Evolutionary conservation across 2,329 filamentous ascomycete species (phyloP).

Genomic region (Trichoderma hamatum): DNA sequence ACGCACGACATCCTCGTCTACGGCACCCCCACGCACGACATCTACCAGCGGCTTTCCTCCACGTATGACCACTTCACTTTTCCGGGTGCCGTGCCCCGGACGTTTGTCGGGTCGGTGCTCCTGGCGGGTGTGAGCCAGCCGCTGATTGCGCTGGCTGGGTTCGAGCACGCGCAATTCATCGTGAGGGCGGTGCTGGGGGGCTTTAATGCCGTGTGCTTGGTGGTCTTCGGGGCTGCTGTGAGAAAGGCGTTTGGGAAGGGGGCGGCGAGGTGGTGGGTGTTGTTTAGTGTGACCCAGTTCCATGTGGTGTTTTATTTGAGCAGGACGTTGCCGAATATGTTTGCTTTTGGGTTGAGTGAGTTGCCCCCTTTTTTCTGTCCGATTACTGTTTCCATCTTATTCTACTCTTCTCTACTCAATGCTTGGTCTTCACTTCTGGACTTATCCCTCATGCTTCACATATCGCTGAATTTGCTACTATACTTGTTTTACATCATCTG

Average conservation of each 20-base stretch:
- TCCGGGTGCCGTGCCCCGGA: constrained; percentile 86
- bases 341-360: constrained; percentile 84
- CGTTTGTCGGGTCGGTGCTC: constrained; percentile 80
- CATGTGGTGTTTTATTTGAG: constrained; percentile 93
- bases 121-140: constrained; percentile 75
- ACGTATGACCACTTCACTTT: constrained; percentile 90
- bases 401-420: background rate
- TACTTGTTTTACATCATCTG: background rate
- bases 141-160: constrained; percentile 59
- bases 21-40: constrained; percentile 67
- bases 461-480: background rate
- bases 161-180: constrained; percentile 60
- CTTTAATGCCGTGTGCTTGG: constrained; percentile 70
- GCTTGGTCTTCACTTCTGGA: background rate
- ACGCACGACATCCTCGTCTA: constrained; percentile 85
- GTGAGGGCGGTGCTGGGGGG: constrained; percentile 78
- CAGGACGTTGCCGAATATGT: constrained; percentile 92
- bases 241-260: constrained; percentile 67
- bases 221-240: constrained; percentile 67
- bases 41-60: constrained; percentile 56
- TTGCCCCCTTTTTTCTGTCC: constrained; percentile 29
- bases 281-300: constrained; percentile 83
- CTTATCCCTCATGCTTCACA: background rate
- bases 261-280: constrained; percentile 75
- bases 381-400: background rate